Conservation (phyloP, 306 rosid species). For the Dicorynia guianensis region DNA sequence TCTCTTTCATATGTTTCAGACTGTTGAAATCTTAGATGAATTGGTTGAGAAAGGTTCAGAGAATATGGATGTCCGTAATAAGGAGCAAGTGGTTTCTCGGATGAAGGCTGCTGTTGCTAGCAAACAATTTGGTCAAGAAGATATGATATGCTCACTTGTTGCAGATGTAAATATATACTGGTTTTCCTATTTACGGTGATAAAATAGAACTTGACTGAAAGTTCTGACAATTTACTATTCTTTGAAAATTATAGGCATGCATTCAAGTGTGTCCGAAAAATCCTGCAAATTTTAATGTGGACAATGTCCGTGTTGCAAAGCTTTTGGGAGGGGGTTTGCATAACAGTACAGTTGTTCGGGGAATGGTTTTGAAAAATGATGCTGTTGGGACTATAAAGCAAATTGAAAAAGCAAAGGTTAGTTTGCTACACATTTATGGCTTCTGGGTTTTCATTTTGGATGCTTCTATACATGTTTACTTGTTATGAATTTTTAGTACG, state of each 20-base stretch:
- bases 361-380: conserved; percentile 86
- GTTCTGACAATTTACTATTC: conserved; percentile 4
- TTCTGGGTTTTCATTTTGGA: conserved; percentile 7
- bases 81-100: conserved; percentile 79
- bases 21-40: conserved; percentile 72
- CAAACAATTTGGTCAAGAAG: conserved; percentile 97
- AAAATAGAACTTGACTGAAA: background rate
- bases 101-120: conserved; percentile 97
- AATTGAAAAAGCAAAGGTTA: conserved; percentile 83
- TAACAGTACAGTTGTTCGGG: conserved; percentile 79
- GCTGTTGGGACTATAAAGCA: conserved; percentile 79
- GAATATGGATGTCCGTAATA: conserved; percentile 86
- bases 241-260: conserved; percentile 71
- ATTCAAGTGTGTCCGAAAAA: conserved; percentile 94
- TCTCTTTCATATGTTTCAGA: conserved; percentile 44
- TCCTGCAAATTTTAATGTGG: conserved; percentile 92
- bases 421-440: conserved; percentile 24
- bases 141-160: conserved; percentile 77
- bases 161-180: conserved; percentile 71
- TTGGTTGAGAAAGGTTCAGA: conserved; percentile 86
- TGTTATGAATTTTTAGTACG: background rate
- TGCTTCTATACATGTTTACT: conserved; percentile 6
- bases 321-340: conserved; percentile 89
- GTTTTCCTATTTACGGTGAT: conserved; percentile 29
- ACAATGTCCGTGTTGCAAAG: conserved; percentile 93